Evolutionary conservation across 768 basidiomycete genomes (phyloP), one percentile per base, ranked within the genome.

Genomic region (Lactifluus hygrophoroides): DNA sequence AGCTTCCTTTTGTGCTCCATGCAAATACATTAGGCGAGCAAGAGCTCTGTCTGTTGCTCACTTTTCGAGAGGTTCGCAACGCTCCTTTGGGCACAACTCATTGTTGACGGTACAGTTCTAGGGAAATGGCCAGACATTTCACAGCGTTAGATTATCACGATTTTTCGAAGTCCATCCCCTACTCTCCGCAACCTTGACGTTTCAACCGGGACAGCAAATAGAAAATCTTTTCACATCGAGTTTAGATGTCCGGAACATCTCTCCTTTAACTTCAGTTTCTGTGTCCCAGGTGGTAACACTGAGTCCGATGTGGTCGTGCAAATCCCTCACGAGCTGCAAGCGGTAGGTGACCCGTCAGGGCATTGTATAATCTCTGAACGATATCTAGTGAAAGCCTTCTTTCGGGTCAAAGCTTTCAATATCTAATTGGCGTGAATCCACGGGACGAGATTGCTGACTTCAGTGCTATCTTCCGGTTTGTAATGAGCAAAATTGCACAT

Each of bases 221-320:
- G 80, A 82, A 14, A 65, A 77, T 56, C 64, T 75, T n/a, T 88
- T 81, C 67, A 66, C 75, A 7, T 53, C 88, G 27, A 74, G 78
- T 53, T 61, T 88, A 10, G 80, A 83, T 61, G 64, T 89, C 7
- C 76, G 76, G 50, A 88, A 88, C 66, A 56, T 75, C 0, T 73
- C 74, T 0, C 66, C 71, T 19, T 73, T 73, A 4, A 67, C 67
- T 23, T 66, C 74, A 16, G 65, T 88, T 32, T 65, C 69, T 16
- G 62, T 94, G 17, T 75, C 74, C 3, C 83, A 88, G 63, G 64
- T 93, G 7, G 79, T 77, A 3, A 76, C 80, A 27, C 61, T 90
- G 50, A 91, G 90, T 64, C 81, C 88, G 0, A 72, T 74, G 5
- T 94, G 92, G 92, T 69, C 69, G 42, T 84, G 80, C 60, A 68